Base-by-base conservation (phyloP, 2,329 filamentous ascomycete species). In the Diaporthe sp. region DNA sequence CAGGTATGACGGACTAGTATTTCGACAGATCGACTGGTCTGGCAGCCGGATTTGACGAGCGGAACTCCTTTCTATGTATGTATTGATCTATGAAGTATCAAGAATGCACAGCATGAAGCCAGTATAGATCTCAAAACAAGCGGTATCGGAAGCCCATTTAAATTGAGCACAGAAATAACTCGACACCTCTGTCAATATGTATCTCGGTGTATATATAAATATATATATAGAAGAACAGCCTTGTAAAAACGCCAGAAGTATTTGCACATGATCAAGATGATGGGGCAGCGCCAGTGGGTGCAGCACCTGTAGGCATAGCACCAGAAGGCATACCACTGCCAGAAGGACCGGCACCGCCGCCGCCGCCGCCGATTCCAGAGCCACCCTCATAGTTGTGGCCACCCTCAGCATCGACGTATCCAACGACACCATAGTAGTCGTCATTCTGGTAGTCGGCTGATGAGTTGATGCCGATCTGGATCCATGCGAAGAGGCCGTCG, bases 401-500 rank as follows among this genome's bases (percentile, higher is more conserved):
- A 42, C 75, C 75, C 10, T 74, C 72, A 4, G 63, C 72, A 61
- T 63, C 72, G 17, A 70, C 19, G 37, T 72, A 76, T 37, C 68
- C 75, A 6, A 70, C 75, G 7, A 76, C 71, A 9, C 65, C 71
- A 35, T 76, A 76, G 75, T 76, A 76, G 13, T 51, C 30, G 59
- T 73, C 42, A 15, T 51, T 44, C 70, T 72, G 66, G 73, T 76
- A 76, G 69, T 82, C 80, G 32, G 82, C 83, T 0, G 83, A 85
- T n/a, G 77, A 78, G 75, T 87, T 86, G 76, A 87, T 83, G 50
- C 86, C 86, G 30, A 88, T 83, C 74, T 84, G 83, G 74, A 88
- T 87, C 86, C 86, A 88, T 15, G 84, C 85, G 50, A 88, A 83
- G 35, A 88, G 77, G n/a, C 86, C 86, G 74, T 87, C 86, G 17